Percentiles rank a stretch among this genome's conserved stretches.
These are phyloP conservation scores for Neurospora sp. DNA, from an alignment of 495 filamentous ascomycete genomes.

Conservation along the genomic window DNA sequence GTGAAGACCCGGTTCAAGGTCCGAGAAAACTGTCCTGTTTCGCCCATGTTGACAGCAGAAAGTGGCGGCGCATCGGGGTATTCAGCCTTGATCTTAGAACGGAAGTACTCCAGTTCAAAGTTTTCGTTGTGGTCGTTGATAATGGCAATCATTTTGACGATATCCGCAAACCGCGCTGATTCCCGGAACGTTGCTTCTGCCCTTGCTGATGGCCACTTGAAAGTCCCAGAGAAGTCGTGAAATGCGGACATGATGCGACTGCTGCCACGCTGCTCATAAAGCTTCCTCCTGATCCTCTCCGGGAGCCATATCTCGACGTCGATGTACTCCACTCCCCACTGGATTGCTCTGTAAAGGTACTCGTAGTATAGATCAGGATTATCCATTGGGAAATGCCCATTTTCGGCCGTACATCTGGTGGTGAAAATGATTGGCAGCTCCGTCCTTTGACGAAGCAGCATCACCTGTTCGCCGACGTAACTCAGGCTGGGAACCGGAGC, in stretches of 20 bases:
- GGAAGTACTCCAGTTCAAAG: slow-evolving; percentile 81
- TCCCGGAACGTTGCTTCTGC: slow-evolving; percentile 59
- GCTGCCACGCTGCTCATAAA: slow-evolving; percentile 61
- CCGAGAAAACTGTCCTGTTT: slow-evolving; percentile 69
- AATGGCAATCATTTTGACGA: slow-evolving; percentile 82
- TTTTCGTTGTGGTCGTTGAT: slow-evolving; percentile 70
- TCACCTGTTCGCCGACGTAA: slow-evolving; percentile 77
- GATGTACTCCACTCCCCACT: slow-evolving; percentile 82
- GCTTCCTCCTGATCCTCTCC: slow-evolving; percentile 53
- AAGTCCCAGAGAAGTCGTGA: slow-evolving; percentile 73
- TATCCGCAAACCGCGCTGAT: slow-evolving; percentile 65
- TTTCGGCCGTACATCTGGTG: slow-evolving; percentile 67
- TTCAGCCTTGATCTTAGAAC: slow-evolving; percentile 58
- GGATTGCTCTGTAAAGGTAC: slow-evolving; percentile 67
- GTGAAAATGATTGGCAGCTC: slow-evolving; percentile 83
- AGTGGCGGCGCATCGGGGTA: slow-evolving; percentile 56
- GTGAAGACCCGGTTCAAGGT: slow-evolving; percentile 76
- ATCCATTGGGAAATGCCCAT: slow-evolving; percentile 75
- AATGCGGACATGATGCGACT: slow-evolving; percentile 79
- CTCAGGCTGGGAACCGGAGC: slow-evolving; percentile 61
- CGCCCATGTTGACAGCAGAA: slow-evolving; percentile 81
- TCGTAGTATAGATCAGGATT: slow-evolving; percentile 62
- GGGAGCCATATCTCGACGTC: slow-evolving; percentile 82
- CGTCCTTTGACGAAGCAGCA: slow-evolving; percentile 70
- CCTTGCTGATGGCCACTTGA: slow-evolving; percentile 67